A percentile compares a stretch with the other conserved stretches of the same genome.
Evolutionary conservation across 345 rosid genomes (phyloP).

Genomic region (Triadica sebifera): DNA sequence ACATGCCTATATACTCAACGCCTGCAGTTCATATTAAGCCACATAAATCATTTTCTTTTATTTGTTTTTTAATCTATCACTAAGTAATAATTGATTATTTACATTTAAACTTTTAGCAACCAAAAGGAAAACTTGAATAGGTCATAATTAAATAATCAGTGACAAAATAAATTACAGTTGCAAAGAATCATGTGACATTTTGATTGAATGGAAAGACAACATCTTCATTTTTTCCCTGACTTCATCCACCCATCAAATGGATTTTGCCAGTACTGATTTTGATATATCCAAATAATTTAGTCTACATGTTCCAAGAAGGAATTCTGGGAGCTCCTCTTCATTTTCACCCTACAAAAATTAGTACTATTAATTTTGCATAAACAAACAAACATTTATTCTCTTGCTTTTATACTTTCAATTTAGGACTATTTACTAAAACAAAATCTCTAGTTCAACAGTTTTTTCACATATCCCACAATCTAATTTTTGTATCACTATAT

Average conservation of each 20-base stretch:
- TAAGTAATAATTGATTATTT: too few relatives aligned
- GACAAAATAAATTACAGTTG: background rate
- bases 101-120: too few relatives aligned
- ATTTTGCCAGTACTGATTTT: constrained; percentile 45
- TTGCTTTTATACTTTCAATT: background rate
- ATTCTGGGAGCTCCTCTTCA: constrained; percentile 85
- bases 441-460: too few relatives aligned
- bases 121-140: background rate
- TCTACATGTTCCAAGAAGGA: constrained; percentile 79
- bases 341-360: constrained; percentile 62
- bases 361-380: background rate
- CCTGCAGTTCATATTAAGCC: too few relatives aligned
- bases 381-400: too few relatives aligned
- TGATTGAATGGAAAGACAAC: background rate
- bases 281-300: constrained; percentile 62
- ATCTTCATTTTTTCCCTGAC: background rate
- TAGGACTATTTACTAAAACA: background rate
- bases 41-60: too few relatives aligned
- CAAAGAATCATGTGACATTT: background rate
- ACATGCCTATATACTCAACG: too few relatives aligned
- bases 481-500: too few relatives aligned
- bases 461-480: too few relatives aligned
- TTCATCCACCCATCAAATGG: constrained; percentile 3
- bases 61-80: too few relatives aligned
- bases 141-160: background rate